Percentiles rank a stretch among this genome's conserved stretches.
Conservation (phyloP, 2,329 filamentous ascomycete genomes). For the Claviceps cyperi region DNA sequence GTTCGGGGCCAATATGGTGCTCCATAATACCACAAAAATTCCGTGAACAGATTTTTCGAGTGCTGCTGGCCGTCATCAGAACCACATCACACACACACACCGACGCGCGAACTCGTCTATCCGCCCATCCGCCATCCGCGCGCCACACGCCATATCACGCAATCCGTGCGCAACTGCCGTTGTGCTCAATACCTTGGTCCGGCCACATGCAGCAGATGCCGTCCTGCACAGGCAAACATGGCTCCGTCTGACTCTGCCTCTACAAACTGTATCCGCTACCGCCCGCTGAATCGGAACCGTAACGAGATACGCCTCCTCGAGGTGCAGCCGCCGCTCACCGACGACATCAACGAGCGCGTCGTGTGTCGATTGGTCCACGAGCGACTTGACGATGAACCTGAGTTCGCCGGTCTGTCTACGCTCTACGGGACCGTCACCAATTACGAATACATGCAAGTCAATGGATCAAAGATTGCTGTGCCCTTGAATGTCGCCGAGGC, state of each 20-base stretch:
- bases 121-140: no score
- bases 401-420: conserved; percentile 18
- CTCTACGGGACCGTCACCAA: conserved; percentile 15
- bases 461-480: conserved; percentile 14
- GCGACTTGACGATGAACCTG: conserved; percentile 11
- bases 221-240: background rate
- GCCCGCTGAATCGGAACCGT: conserved; percentile 10
- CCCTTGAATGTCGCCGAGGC: conserved; percentile 16
- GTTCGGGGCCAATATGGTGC: background rate
- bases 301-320: conserved; percentile 20
- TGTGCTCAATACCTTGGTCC: background rate
- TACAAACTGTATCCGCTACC: conserved; percentile 7
- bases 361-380: conserved; percentile 20
- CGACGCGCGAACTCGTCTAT: no score
- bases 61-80: background rate
- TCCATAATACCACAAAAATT: background rate
- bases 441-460: conserved; percentile 17
- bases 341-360: conserved; percentile 14
- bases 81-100: background rate
- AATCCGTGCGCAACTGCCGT: background rate
- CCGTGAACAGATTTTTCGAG: background rate
- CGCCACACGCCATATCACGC: no score
- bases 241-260: background rate
- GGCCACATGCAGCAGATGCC: background rate
- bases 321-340: conserved; percentile 14